A percentile compares a stretch with the other conserved stretches of the same genome.
Conservation (phyloP, 179 eudicot species). For the Nepenthes alata region DNA sequence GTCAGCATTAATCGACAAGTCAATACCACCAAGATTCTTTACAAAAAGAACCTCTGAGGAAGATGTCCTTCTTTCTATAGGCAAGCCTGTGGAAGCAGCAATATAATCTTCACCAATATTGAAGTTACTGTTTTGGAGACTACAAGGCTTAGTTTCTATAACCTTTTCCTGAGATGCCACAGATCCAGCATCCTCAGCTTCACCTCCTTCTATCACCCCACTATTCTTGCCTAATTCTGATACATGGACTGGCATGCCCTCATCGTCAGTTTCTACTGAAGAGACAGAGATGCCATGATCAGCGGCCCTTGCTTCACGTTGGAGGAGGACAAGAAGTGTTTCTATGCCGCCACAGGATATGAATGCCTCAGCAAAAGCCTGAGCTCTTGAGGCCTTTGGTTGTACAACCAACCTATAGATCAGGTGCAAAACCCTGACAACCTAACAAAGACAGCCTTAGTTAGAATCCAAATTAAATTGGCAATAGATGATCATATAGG, state of each 20-base stretch:
- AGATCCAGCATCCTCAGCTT: slow-evolving; percentile 16
- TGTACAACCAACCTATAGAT: slow-evolving; percentile 92
- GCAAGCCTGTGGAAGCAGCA: slow-evolving; percentile 16
- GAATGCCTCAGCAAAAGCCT: slow-evolving; percentile 85
- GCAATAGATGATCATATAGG: neutral
- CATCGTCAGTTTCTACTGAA: slow-evolving; percentile 24
- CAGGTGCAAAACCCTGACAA: slow-evolving; percentile 85
- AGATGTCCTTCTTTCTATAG: slow-evolving; percentile 50
- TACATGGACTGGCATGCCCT: slow-evolving; percentile 15
- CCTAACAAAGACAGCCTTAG: slow-evolving; percentile 40
- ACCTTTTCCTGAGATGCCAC: slow-evolving; percentile 21
- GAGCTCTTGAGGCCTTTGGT: slow-evolving; percentile 82
- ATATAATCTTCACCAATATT: slow-evolving; percentile 14
- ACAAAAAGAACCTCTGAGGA: slow-evolving; percentile 45
- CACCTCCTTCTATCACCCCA: slow-evolving; percentile 23
- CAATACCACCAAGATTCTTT: slow-evolving; percentile 84
- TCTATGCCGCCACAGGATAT: slow-evolving; percentile 91
- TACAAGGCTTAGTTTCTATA: slow-evolving; percentile 20
- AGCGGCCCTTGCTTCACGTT: slow-evolving; percentile 82
- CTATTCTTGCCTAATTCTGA: slow-evolving; percentile 20
- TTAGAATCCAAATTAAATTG: slow-evolving; percentile 1
- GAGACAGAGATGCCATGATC: slow-evolving; percentile 38
- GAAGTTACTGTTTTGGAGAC: slow-evolving; percentile 16
- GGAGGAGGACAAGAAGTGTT: slow-evolving; percentile 90
- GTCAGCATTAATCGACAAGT: slow-evolving; percentile 82